Evolutionary conservation across 169 alveolate species (phyloP).

Genomic region (Plasmodium gonderi): DNA sequence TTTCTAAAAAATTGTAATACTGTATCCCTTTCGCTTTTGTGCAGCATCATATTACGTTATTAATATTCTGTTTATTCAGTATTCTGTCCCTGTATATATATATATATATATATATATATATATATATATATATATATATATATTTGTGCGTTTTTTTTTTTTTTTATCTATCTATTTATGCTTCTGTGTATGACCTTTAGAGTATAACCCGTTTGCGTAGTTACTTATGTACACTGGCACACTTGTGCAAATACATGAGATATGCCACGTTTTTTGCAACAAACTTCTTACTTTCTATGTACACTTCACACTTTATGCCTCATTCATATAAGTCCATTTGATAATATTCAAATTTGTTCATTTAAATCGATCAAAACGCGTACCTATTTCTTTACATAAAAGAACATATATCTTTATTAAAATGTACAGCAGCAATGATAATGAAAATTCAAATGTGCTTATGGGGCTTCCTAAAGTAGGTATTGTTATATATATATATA

Average conservation of each 20-base stretch:
- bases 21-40: conserved; percentile 2
- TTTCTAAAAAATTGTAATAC: conserved; percentile 18
- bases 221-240: too few species aligned
- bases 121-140: background rate
- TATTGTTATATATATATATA: background rate
- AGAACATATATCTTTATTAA: background rate
- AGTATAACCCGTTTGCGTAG: too few species aligned
- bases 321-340: background rate
- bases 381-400: background rate
- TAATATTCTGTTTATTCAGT: background rate
- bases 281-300: background rate
- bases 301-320: background rate
- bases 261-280: background rate
- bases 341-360: background rate
- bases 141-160: too few species aligned
- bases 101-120: background rate
- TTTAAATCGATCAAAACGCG: background rate
- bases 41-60: conserved; percentile 13
- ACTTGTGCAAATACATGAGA: background rate
- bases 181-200: too few species aligned
- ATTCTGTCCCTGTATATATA: background rate
- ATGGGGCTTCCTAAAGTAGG: background rate
- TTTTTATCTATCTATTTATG: too few species aligned
- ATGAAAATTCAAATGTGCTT: background rate
- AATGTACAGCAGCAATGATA: background rate